Conservation (phyloP, 139 green algal species). For the Gonium pectorale region DNA sequence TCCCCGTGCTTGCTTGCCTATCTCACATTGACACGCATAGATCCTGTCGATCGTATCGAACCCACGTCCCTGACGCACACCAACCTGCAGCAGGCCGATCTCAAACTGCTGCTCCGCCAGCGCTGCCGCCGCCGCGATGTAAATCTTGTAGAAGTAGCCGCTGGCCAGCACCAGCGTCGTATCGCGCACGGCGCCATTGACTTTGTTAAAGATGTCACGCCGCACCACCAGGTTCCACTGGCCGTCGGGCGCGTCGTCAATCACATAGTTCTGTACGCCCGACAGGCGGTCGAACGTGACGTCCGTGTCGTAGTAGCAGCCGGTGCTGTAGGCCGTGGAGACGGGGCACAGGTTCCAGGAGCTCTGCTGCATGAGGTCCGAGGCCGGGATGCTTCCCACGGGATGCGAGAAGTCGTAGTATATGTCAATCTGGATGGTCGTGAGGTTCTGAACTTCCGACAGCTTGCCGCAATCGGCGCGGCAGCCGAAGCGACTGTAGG, state of each 20-base stretch:
- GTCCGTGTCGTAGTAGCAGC: conserved; percentile 81
- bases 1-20: no score
- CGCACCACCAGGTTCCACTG: conserved; percentile 74
- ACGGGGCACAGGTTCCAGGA: conserved; percentile 84
- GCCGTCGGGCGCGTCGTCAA: conserved; percentile 80
- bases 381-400: conserved; percentile 71
- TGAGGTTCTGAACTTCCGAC: conserved; percentile 80
- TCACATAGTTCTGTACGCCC: conserved; percentile 46
- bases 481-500: conserved; percentile 88
- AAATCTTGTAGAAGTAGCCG: conserved; percentile 64
- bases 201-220: conserved; percentile 85
- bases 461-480: conserved; percentile 86
- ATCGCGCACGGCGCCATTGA: conserved; percentile 71
- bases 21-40: background rate
- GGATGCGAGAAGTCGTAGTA: conserved; percentile 85
- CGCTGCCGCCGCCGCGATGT: conserved; percentile 59
- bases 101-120: conserved; percentile 69
- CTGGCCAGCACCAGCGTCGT: conserved; percentile 31
- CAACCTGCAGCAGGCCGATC: conserved; percentile 56
- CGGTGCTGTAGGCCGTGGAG: conserved; percentile 64
- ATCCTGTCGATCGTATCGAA: no score
- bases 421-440: conserved; percentile 73
- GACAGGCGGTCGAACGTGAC: conserved; percentile 70
- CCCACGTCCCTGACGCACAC: no score
- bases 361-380: conserved; percentile 80